Conservation (phyloP, 345 rosid species). For the Syzygium aromaticum region DNA sequence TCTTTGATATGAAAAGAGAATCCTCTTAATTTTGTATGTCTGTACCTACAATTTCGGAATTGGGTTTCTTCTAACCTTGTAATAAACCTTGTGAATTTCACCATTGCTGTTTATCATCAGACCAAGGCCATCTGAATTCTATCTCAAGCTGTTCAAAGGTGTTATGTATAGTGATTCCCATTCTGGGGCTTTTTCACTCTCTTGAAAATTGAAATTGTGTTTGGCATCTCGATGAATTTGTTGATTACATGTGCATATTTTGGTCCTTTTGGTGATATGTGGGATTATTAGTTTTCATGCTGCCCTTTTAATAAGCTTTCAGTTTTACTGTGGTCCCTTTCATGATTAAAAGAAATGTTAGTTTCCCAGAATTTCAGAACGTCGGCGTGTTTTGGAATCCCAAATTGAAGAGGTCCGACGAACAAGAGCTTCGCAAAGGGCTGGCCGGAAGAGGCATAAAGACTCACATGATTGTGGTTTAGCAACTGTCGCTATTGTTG, state of each 20-base stretch:
- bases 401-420: conserved; percentile 82
- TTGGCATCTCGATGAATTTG: neutral
- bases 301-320: neutral
- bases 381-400: conserved; percentile 47
- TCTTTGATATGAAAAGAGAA: neutral
- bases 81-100: neutral
- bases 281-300: neutral
- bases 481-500: conserved; percentile 87
- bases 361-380: conserved; percentile 57
- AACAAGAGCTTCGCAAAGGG: conserved; percentile 80
- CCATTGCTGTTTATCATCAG: neutral
- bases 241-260: neutral
- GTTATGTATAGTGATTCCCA: neutral
- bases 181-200: neutral
- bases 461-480: conserved; percentile 37
- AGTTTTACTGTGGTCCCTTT: neutral
- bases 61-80: neutral
- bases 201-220: neutral
- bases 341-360: neutral
- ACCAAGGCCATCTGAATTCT: neutral
- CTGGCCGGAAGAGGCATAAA: conserved; percentile 60
- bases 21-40: neutral
- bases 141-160: neutral
- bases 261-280: neutral
- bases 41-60: neutral